Evolutionary conservation across 164 flowering plant genomes (phyloP).

Genomic region (Santalum album): DNA sequence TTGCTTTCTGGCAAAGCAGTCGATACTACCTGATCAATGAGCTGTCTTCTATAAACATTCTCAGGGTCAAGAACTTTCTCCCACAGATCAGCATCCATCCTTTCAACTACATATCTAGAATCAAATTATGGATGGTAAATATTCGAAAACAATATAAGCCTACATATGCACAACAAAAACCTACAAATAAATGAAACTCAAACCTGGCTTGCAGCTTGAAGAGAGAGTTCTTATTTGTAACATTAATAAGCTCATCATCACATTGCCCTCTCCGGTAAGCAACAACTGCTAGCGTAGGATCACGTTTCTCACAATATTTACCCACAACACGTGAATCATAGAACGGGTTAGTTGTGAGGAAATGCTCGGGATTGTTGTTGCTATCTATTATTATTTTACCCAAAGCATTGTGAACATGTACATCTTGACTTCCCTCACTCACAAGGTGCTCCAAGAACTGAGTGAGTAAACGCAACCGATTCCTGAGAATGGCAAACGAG

Average conservation of each 20-base stretch:
- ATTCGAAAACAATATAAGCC: background rate
- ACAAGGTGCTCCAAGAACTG: constrained; percentile 99
- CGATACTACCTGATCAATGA: constrained; percentile 99
- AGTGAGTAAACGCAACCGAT: constrained; percentile 91
- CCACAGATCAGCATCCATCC: constrained; percentile 98
- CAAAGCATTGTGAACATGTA: constrained; percentile 98
- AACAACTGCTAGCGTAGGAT: constrained; percentile 98
- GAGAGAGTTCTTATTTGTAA: constrained; percentile 90
- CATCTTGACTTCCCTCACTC: constrained; percentile 99
- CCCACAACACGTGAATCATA: constrained; percentile 99
- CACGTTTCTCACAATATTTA: constrained; percentile 97
- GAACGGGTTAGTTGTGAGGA: constrained; percentile 96
- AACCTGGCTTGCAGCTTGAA: constrained; percentile 98
- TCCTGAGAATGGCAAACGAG: constrained; percentile 42
- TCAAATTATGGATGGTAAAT: constrained; percentile 4
- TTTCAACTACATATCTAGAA: constrained; percentile 95
- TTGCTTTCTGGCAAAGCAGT: constrained; percentile 99
- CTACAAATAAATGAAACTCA: constrained; percentile 12
- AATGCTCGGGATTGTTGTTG: constrained; percentile 98
- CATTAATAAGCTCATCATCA: constrained; percentile 96
- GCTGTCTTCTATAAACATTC: constrained; percentile 83
- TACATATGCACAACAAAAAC: background rate
- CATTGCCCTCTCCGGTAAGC: constrained; percentile 98
- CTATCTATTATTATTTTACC: constrained; percentile 99
- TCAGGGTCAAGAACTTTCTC: constrained; percentile 93